Evolutionary conservation across 306 rosid species (phyloP), one percentile per base, ranked within the genome.

Genomic region (Senna siamea): DNA sequence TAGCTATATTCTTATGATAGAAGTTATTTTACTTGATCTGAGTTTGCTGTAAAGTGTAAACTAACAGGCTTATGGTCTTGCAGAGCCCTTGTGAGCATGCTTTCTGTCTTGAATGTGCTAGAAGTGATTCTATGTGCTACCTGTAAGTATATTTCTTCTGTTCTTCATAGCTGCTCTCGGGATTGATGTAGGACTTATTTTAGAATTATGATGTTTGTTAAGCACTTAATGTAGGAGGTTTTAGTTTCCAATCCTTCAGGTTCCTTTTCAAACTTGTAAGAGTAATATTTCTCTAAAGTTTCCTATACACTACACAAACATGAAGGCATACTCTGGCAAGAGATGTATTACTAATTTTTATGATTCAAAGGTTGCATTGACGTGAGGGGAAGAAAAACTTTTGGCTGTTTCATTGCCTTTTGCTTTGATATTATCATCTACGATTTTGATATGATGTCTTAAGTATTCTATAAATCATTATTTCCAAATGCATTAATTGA

Each of bases 11-110:
- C 63, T 2, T 72, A 35, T 75, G 48, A 64, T 14, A 13, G 46
- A 77, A 66, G 41, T 23, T 12, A 9, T 61, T 77, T 28, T 44
- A 50, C 50, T 50, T 52, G 41, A 5, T 60, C 48, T 17, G 37
- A 18, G 38, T 7, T 40, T 73, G 1, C 38, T n/a, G n/a, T n/a
- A n/a, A n/a, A n/a, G n/a, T 38, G 20, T 55, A 10, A 23, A 30
- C 44, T 76, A 46, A 84, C 61, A 12, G 12, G 74, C 32, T 80
- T 72, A 19, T 72, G 64, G 61, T 77, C 72, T 87, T 87, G 96
- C 96, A 95, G 99, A 89, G 90, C 82, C 98, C 99, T 69, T 95
- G 99, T 76, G 99, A 95, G 73, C 99, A 95, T 79, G 92, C 88
- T 46, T 89, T 83, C 78, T 89, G 91, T 63, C 82, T 89, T 55